These are phyloP conservation scores for Alternaria tenuissima DNA, from an alignment of 2,329 filamentous ascomycete genomes.

Conservation along the genomic window DNA sequence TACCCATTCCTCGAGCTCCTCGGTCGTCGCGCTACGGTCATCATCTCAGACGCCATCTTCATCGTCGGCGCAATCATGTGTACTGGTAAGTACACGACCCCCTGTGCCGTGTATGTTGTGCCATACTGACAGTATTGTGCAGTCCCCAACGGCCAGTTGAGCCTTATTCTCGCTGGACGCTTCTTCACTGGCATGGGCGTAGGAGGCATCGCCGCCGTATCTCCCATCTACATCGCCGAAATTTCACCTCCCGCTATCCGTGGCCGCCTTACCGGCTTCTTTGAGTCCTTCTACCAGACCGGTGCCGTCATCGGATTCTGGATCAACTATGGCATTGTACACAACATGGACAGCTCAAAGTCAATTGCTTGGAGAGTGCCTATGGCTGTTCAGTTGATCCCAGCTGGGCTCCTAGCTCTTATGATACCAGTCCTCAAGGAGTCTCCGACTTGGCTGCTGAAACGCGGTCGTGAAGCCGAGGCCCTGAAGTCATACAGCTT, in stretches of 20 bases:
- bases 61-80: constrained; percentile 52
- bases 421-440: constrained; percentile 48
- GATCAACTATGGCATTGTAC: constrained; percentile 53
- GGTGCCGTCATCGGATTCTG: constrained; percentile 61
- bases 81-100: constrained; percentile 23
- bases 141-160: constrained; percentile 44
- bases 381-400: constrained; percentile 58
- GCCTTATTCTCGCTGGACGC: constrained; percentile 54
- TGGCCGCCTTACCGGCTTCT: constrained; percentile 70
- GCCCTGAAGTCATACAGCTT: constrained; percentile 52
- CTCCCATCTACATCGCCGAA: constrained; percentile 50
- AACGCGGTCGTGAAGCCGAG: constrained; percentile 46
- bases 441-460: constrained; percentile 44
- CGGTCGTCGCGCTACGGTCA: constrained; percentile 61
- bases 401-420: constrained; percentile 47
- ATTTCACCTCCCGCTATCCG: constrained; percentile 67
- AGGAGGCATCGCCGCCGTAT: constrained; percentile 50
- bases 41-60: constrained; percentile 58
- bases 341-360: constrained; percentile 54
- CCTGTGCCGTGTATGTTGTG: not conserved
- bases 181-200: constrained; percentile 51
- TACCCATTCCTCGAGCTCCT: constrained; percentile 55
- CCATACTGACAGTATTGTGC: not conserved
- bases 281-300: constrained; percentile 70
- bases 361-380: constrained; percentile 70